Conservation (phyloP, 179 eudicot species). For the Spinacia oleracea region DNA sequence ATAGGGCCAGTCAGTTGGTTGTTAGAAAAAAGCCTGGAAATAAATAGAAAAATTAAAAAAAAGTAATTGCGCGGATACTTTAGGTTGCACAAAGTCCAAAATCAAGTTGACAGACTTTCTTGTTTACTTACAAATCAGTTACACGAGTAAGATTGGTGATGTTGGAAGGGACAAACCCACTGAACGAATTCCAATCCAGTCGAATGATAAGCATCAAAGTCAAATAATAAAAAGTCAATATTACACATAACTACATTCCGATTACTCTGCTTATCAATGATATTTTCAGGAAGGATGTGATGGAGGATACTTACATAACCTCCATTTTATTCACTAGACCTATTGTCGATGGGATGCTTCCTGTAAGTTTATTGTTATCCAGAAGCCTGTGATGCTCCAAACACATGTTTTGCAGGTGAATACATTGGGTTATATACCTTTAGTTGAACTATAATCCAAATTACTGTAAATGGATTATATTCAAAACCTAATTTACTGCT, state of each 20-base stretch:
- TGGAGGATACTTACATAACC: slow-evolving; percentile 59
- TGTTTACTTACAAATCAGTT: slow-evolving; percentile 56
- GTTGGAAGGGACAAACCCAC: slow-evolving; percentile 52
- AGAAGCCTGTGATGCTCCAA: slow-evolving; percentile 51
- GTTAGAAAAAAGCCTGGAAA: slow-evolving; percentile 59
- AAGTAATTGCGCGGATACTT: neutral
- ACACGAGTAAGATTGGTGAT: slow-evolving; percentile 53
- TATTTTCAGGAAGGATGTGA: neutral
- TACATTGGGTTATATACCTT: neutral
- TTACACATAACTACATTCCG: neutral
- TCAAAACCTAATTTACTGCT: neutral
- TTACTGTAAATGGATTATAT: neutral
- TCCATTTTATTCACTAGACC: slow-evolving; percentile 58
- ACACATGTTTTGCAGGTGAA: neutral
- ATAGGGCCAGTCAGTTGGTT: slow-evolving; percentile 63
- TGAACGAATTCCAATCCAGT: slow-evolving; percentile 63
- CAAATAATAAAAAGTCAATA: slow-evolving; percentile 15
- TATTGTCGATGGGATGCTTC: slow-evolving; percentile 62
- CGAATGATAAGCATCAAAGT: slow-evolving; percentile 46
- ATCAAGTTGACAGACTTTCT: neutral
- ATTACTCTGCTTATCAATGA: neutral
- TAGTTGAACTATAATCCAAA: too few species aligned
- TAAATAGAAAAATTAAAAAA: neutral
- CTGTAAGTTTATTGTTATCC: slow-evolving; percentile 63
- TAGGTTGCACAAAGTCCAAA: neutral